These are phyloP conservation scores for Populus ilicifolia DNA, from an alignment of 345 rosid species.

Conservation along the genomic window DNA sequence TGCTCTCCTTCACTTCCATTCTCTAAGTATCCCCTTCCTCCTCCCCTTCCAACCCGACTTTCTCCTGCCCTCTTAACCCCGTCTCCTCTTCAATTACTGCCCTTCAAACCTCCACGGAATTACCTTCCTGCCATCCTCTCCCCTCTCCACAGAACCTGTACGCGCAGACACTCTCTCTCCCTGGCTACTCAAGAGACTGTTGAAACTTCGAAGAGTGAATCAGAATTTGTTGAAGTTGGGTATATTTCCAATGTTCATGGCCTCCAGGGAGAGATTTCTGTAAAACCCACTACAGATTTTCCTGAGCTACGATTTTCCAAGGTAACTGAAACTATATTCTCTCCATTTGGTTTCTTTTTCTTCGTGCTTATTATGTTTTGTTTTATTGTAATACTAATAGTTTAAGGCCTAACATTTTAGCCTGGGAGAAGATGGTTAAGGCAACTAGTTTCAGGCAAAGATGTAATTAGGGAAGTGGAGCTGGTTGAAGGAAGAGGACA, in stretches of 20 bases:
- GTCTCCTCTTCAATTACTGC: conserved; percentile 15
- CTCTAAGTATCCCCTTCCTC: conserved; percentile 20
- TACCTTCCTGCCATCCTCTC: conserved; percentile 18
- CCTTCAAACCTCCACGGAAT: conserved; percentile 21
- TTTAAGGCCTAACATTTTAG: conserved; percentile 30
- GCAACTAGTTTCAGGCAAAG: conserved; percentile 57
- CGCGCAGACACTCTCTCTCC: background rate
- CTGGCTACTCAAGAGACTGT: conserved; percentile 48
- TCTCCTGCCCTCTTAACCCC: conserved; percentile 20
- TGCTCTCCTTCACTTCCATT: conserved; percentile 34
- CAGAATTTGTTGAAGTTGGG: conserved; percentile 69
- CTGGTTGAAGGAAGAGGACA: conserved; percentile 78
- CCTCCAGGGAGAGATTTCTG: conserved; percentile 69
- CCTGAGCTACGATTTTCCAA: conserved; percentile 71
- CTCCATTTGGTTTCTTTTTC: background rate
- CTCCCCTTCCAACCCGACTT: conserved; percentile 12
- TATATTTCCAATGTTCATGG: conserved; percentile 75
- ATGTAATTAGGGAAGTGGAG: conserved; percentile 63
- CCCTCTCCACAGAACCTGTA: conserved; percentile 43
- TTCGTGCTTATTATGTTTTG: background rate
- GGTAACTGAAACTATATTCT: conserved; percentile 28
- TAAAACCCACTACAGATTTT: conserved; percentile 77
- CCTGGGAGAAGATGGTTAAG: conserved; percentile 89
- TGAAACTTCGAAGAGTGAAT: conserved; percentile 36
- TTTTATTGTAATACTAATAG: background rate